Conservation (phyloP, 164 flowering plant genomes). For the Magnolia officinalis region DNA sequence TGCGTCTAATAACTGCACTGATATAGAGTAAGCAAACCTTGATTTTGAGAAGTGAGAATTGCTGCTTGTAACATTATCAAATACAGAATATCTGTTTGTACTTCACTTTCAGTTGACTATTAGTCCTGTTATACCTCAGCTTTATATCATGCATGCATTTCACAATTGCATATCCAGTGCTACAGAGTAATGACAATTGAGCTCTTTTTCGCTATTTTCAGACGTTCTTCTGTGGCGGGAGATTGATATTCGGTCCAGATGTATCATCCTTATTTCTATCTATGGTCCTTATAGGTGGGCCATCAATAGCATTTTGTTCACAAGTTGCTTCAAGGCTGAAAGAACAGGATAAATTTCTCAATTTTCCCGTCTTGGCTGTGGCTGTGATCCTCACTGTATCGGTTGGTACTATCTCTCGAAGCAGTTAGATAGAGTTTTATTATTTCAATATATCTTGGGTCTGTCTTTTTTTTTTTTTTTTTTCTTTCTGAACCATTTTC, state of each 20-base stretch:
- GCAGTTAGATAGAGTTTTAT: background rate
- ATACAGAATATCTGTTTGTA: background rate
- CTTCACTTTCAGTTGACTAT: no score
- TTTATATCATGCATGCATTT: no score
- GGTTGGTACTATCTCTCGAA: slow-evolving; percentile 39
- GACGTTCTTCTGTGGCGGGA: slow-evolving; percentile 83
- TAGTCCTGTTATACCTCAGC: no score
- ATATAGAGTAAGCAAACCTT: no score
- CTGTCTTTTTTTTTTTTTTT: background rate
- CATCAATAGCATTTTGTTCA: slow-evolving; percentile 57
- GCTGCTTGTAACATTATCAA: background rate
- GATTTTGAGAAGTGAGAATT: background rate
- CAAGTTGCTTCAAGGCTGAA: slow-evolving; percentile 23
- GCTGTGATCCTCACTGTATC: slow-evolving; percentile 41
- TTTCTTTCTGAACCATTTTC: background rate
- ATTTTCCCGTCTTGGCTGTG: slow-evolving; percentile 39
- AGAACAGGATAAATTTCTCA: slow-evolving; percentile 23
- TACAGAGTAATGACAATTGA: background rate
- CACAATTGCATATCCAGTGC: background rate
- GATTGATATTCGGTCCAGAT: slow-evolving; percentile 89
- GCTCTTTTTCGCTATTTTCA: slow-evolving; percentile 18
- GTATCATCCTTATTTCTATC: slow-evolving; percentile 60
- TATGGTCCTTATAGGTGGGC: slow-evolving; percentile 53
- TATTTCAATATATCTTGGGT: background rate
- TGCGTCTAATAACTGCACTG: no score